Conservation (phyloP, 805 yeast genomes). For the Candida verbasci region DNA sequence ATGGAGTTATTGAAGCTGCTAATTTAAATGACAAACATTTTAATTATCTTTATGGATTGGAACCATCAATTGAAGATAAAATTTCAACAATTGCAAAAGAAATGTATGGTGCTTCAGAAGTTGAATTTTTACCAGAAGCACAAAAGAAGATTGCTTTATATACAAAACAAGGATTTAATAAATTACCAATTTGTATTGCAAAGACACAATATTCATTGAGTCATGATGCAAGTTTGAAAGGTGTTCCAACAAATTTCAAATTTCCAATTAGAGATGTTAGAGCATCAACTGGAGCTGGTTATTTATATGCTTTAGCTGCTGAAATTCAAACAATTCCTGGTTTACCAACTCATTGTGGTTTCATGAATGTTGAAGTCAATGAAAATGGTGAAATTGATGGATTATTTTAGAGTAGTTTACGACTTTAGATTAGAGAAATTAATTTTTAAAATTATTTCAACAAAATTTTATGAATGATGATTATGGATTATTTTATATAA, state of each 20-base stretch:
- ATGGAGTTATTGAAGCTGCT: constrained; percentile 63
- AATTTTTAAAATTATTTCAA: constrained; percentile 3
- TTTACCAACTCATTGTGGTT: constrained; percentile 79
- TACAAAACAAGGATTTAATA: constrained; percentile 70
- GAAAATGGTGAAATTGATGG: constrained; percentile 82
- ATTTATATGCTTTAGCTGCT: constrained; percentile 79
- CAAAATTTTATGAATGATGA: constrained; percentile 7
- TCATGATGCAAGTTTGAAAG: constrained; percentile 77
- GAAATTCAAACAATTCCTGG: constrained; percentile 87
- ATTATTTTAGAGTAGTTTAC: constrained; percentile 42
- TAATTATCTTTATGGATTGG: constrained; percentile 57
- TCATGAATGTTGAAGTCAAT: constrained; percentile 80
- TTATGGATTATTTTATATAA: not conserved
- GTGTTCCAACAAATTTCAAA: constrained; percentile 75
- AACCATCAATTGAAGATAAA: constrained; percentile 63
- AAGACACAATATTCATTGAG: constrained; percentile 83
- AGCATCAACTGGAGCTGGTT: constrained; percentile 79
- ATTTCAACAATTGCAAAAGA: constrained; percentile 62
- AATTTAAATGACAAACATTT: constrained; percentile 41
- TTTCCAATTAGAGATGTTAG: constrained; percentile 81
- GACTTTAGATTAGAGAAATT: not conserved
- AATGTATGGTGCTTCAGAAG: constrained; percentile 74
- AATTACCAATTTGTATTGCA: constrained; percentile 79
- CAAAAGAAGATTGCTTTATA: constrained; percentile 63
- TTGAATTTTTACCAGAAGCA: constrained; percentile 67